A percentile compares a stretch with the other conserved stretches of the same genome.
These are phyloP conservation scores for Cochliopodium minus DNA, from an alignment of 208 protist species.

Conservation along the genomic window DNA sequence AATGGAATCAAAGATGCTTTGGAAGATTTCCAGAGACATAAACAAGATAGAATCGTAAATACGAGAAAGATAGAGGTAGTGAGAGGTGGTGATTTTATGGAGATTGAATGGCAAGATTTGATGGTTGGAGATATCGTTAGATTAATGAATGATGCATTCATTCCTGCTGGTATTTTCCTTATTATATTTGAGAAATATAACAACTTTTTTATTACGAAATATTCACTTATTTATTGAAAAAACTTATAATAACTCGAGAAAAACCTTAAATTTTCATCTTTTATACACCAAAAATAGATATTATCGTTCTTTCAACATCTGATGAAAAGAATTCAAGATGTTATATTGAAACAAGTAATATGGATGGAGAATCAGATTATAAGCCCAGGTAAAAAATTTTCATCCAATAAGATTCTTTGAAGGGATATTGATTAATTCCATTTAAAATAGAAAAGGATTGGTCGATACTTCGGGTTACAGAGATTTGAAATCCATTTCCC, in stretches of 20 bases:
- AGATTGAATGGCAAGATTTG: conserved; percentile 11
- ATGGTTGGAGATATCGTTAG: conserved; percentile 16
- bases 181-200: too few relatives aligned
- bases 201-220: too few relatives aligned
- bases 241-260: too few relatives aligned
- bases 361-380: conserved; percentile 32
- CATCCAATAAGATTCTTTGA: too few relatives aligned
- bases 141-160: conserved; percentile 7
- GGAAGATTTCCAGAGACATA: conserved; percentile 35
- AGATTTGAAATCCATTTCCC: too few relatives aligned
- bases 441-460: too few relatives aligned
- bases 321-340: conserved; percentile 5
- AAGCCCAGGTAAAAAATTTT: conserved; percentile 12
- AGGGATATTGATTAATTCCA: too few relatives aligned
- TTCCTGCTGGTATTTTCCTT: conserved; percentile 23
- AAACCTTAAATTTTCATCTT: too few relatives aligned
- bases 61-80: background rate
- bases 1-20: conserved; percentile 28
- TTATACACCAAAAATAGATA: too few relatives aligned
- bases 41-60: conserved; percentile 25
- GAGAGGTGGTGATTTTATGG: background rate
- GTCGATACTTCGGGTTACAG: too few relatives aligned
- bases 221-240: too few relatives aligned
- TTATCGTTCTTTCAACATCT: too few relatives aligned
- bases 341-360: conserved; percentile 30